phyloP scores from a whole-genome alignment of 2,329 filamentous ascomycete species.

The Ascochyta lentis region DNA sequence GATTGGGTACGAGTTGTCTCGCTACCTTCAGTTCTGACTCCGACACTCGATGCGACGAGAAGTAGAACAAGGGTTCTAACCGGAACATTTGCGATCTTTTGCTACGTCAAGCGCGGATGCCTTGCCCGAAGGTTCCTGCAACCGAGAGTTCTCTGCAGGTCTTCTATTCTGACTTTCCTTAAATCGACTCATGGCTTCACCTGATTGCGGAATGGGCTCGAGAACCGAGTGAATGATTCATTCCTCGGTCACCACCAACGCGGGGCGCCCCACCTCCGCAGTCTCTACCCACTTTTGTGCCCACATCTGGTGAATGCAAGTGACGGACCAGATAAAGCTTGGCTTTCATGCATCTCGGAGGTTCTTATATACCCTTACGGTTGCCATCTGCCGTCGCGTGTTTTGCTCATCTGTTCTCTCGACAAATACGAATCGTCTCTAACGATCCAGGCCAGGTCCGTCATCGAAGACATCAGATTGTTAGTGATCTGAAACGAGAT shows the following conservation, averaged over 20 bases:
- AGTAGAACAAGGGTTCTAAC: background rate
- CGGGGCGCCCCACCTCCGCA: constrained; percentile 12
- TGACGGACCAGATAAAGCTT: constrained; percentile 9
- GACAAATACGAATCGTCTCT: background rate
- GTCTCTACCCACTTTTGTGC: constrained; percentile 11
- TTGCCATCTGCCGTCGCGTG: background rate
- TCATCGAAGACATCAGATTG: background rate
- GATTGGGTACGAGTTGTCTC: background rate
- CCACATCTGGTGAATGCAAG: constrained; percentile 8
- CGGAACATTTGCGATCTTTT: constrained; percentile 5
- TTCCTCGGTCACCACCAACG: background rate
- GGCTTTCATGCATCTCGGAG: constrained; percentile 8
- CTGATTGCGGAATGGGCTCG: no score
- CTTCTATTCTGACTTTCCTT: no score
- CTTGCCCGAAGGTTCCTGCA: background rate
- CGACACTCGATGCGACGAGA: constrained; percentile 15
- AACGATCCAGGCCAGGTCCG: no score
- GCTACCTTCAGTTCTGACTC: background rate
- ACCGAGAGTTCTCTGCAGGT: background rate
- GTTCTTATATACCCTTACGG: constrained; percentile 7
- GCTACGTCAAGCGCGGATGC: constrained; percentile 8
- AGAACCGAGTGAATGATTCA: no score
- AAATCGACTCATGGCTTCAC: background rate
- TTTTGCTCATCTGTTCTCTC: background rate
- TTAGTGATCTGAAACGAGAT: background rate